Evolutionary conservation across 768 basidiomycete genomes (phyloP).

Genomic region (Kwoniella sp.): DNA sequence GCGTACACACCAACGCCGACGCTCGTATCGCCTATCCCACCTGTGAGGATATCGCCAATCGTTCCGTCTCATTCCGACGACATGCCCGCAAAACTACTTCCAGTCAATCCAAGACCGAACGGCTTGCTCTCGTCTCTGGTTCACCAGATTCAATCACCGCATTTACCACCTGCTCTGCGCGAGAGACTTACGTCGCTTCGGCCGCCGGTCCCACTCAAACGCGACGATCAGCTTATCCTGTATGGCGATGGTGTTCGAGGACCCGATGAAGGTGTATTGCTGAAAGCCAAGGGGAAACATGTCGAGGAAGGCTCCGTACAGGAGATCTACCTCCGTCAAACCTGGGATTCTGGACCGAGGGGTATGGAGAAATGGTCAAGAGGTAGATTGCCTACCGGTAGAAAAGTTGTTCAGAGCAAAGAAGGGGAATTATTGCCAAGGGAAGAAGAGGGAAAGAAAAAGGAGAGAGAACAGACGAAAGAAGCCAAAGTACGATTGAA

Average conservation of each 20-base stretch:
- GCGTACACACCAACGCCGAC: conserved; percentile 33
- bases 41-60: conserved; percentile 24
- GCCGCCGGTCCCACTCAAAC: conserved; percentile 32
- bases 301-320: conserved; percentile 6
- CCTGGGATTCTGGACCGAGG: conserved; percentile 42
- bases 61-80: conserved; percentile 32
- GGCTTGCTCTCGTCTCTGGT: conserved; percentile 31
- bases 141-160: conserved; percentile 36
- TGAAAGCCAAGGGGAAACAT: conserved; percentile 40
- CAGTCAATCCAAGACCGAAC: conserved; percentile 30
- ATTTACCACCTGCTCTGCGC: conserved; percentile 37
- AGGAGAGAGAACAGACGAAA: conserved; percentile 8
- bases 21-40: conserved; percentile 20
- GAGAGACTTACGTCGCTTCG: conserved; percentile 41
- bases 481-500: conserved; percentile 16
- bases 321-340: conserved; percentile 29
- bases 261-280: conserved; percentile 30
- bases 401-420: conserved; percentile 36
- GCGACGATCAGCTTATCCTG: conserved; percentile 30
- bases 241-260: conserved; percentile 43
- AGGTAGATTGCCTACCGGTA: conserved; percentile 37
- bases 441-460: conserved; percentile 1
- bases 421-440: conserved; percentile 40
- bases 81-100: conserved; percentile 16
- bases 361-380: conserved; percentile 37